These are phyloP conservation scores for Physcia stellaris DNA, from an alignment of 495 filamentous ascomycete species.

Conservation along the genomic window DNA sequence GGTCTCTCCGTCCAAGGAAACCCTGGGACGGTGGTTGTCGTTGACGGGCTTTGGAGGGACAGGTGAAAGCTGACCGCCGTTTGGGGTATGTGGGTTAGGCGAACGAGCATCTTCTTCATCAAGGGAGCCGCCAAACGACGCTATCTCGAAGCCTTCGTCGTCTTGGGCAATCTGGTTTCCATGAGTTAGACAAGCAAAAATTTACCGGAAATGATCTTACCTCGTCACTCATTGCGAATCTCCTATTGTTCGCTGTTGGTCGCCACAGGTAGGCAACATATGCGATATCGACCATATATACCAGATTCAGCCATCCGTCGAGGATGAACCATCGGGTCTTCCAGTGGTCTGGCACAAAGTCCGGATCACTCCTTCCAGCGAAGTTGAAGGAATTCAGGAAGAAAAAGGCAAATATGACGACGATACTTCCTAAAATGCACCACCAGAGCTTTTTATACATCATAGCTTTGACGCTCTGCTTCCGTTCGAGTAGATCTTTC, in stretches of 20 bases:
- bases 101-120: constrained; percentile 49
- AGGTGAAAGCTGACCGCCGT: constrained; percentile 31
- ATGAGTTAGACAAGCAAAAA: too few relatives aligned
- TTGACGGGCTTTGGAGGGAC: constrained; percentile 37
- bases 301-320: constrained; percentile 93
- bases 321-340: constrained; percentile 93
- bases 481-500: constrained; percentile 86
- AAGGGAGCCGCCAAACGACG: constrained; percentile 71
- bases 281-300: constrained; percentile 83
- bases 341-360: constrained; percentile 93
- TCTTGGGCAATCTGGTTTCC: constrained; percentile 94
- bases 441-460: constrained; percentile 99
- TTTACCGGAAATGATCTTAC: constrained; percentile 23
- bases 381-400: constrained; percentile 90
- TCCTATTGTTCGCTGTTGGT: constrained; percentile 88
- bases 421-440: constrained; percentile 81
- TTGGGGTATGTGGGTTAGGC: constrained; percentile 23
- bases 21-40: constrained; percentile 30
- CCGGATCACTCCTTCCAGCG: constrained; percentile 63
- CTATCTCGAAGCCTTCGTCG: constrained; percentile 96
- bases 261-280: constrained; percentile 97
- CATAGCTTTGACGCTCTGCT: constrained; percentile 79
- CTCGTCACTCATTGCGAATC: constrained; percentile 99
- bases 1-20: constrained; percentile 80
- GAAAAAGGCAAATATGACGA: constrained; percentile 96